Base-by-base conservation (phyloP, 2,329 filamentous ascomycete genomes). In the Ophiosphaerella herpotricha region DNA sequence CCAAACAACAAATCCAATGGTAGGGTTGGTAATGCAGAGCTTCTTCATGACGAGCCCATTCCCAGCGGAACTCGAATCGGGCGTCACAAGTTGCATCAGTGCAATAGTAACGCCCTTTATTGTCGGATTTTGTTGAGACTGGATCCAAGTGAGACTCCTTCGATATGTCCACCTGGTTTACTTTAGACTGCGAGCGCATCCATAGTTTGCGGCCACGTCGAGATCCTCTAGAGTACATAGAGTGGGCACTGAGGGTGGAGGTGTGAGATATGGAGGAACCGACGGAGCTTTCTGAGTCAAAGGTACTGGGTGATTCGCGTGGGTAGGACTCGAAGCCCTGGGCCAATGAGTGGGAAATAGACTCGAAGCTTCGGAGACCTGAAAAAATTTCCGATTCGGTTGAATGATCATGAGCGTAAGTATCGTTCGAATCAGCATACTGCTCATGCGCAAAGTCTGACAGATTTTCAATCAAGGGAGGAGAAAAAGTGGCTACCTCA, bases 1-100 rank as follows among this genome's bases (percentile, higher is more conserved):
- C 43, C 6, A 47, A 29, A 31, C 37, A 40, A n/a, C 44, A 40
- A 11, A 47, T 18, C 36, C 36, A 40, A 13, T 40, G 38, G 41
- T 47, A 35, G 5, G 44, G 44, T 9, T 36, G 38, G 24, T 35
- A 47, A 34, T 40, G 37, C 6, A 47, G 7, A 24, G 37, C 44
- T 16, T 35, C 38, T 21, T 47, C 44, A 14, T 47, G 44, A 13
- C 44, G 44, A 2, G 14, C 9, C 44, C 37, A 47, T 26, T 41
- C 44, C 6, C 9, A 47, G 8, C 3, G 8, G 21, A 24, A 36
- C 14, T 12, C 11, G n/a, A 47, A 47, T 14, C 2, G 4, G 3
- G 37, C 31, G 7, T 35, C 13, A 31, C 37, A 47, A n/a, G 1
- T 16, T 23, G 31, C 12, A 29, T 9, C 24, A 2, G 44, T 47